phyloP scores from a whole-genome alignment of 345 rosid species.

The Sonneratia caseolaris region DNA sequence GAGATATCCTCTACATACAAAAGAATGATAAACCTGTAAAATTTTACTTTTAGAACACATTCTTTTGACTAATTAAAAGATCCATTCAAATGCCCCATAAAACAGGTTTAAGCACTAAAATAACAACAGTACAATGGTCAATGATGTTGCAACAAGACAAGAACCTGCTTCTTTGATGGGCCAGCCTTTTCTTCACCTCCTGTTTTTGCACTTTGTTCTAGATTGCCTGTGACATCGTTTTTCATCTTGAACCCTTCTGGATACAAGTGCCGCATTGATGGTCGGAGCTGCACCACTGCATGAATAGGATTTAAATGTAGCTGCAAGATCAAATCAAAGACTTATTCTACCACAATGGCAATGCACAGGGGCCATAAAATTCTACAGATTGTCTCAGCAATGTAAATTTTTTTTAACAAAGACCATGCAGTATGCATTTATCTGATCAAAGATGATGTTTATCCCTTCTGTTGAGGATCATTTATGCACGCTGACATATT shows the following conservation, averaged over 20 bases:
- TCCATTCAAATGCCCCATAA: not conserved
- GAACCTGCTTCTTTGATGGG: constrained; percentile 56
- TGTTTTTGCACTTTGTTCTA: constrained; percentile 12
- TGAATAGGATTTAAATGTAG: constrained; percentile 74
- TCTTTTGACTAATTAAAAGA: not conserved
- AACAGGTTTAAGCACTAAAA: not conserved
- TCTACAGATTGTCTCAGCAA: not conserved
- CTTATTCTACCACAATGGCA: constrained; percentile 5
- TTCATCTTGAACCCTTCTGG: constrained; percentile 32
- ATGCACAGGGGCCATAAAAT: not conserved
- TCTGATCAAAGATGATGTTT: not conserved
- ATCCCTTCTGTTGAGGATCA: not conserved
- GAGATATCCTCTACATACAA: no score
- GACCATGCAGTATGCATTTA: not conserved
- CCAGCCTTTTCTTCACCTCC: constrained; percentile 29
- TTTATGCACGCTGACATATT: not conserved
- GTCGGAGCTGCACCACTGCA: constrained; percentile 82
- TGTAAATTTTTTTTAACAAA: not conserved
- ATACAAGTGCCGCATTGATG: constrained; percentile 38
- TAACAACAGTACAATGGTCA: not conserved
- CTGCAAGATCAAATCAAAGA: constrained; percentile 42
- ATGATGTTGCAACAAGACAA: not conserved
- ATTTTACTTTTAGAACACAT: not conserved
- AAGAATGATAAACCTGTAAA: no score
- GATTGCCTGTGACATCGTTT: constrained; percentile 18